These are phyloP conservation scores for Sonneratia caseolaris DNA, from an alignment of 345 rosid genomes.

Conservation along the genomic window DNA sequence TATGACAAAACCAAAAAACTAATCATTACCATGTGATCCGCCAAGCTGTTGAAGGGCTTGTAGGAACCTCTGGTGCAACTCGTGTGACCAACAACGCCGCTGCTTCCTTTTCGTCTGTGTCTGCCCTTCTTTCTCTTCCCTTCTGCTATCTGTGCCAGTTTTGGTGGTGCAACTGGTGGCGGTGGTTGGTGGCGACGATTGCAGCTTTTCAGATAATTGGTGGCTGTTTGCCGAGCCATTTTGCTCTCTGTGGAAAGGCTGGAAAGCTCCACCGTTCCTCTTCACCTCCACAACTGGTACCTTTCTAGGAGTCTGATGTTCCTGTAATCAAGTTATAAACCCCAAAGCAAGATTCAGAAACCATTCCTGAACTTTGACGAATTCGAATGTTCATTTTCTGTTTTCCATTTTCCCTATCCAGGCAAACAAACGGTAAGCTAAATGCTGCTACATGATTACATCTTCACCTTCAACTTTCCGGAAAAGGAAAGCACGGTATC, in stretches of 20 bases:
- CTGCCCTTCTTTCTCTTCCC: conserved; percentile 33
- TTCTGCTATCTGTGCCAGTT: conserved; percentile 17
- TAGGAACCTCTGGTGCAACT: conserved; percentile 73
- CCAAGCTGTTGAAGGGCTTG: conserved; percentile 91
- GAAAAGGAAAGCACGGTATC: not conserved
- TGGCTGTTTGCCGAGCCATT: conserved; percentile 24
- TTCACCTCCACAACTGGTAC: conserved; percentile 56
- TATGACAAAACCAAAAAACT: not conserved
- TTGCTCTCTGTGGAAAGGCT: conserved; percentile 51
- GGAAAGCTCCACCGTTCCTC: conserved; percentile 66
- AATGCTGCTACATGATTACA: too few species aligned
- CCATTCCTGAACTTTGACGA: not conserved
- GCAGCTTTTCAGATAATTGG: conserved; percentile 14
- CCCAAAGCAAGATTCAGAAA: not conserved
- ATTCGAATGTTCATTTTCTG: too few species aligned
- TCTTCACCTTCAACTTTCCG: not conserved
- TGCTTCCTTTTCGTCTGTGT: conserved; percentile 50
- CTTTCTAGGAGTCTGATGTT: conserved; percentile 26
- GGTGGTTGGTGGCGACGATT: conserved; percentile 22
- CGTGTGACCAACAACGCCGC: conserved; percentile 94
- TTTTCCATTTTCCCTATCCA: too few species aligned
- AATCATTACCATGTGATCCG: conserved; percentile 62
- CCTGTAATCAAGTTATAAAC: conserved; percentile 7
- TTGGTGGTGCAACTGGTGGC: conserved; percentile 44
- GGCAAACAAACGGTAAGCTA: too few species aligned